These are phyloP conservation scores for Brassica juncea DNA, from an alignment of 345 rosid genomes.

Conservation along the genomic window DNA sequence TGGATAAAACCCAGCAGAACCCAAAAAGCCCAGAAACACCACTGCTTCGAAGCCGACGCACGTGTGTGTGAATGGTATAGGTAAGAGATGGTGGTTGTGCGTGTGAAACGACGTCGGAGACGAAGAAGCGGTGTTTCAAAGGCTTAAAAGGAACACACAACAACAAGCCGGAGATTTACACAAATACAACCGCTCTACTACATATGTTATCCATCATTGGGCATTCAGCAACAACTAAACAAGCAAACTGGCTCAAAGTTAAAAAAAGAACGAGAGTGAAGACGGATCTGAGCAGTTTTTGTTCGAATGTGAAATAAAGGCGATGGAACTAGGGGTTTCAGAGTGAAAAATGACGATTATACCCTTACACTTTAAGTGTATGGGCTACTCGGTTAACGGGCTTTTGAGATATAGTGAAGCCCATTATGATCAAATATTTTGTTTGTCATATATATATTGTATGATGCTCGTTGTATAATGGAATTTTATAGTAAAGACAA, in stretches of 20 bases:
- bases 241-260: background rate
- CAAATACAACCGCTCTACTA: no score
- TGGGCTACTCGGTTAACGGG: background rate
- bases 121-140: background rate
- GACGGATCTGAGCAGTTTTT: fast-evolving
- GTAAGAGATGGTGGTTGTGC: background rate
- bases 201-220: conserved; percentile 32
- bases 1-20: conserved; percentile 37
- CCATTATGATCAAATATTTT: conserved; percentile 7
- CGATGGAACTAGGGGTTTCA: conserved; percentile 1
- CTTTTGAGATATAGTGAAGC: background rate
- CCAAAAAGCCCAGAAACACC: conserved; percentile 17
- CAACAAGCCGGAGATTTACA: no score
- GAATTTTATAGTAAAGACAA: background rate
- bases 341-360: background rate
- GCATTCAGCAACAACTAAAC: background rate
- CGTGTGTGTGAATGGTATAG: background rate
- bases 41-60: background rate
- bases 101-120: background rate
- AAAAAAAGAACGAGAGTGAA: background rate
- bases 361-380: background rate
- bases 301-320: background rate
- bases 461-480: background rate
- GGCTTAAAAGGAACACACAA: background rate
- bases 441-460: background rate